phyloP scores from a whole-genome alignment of 768 basidiomycete species.

The Phanerodontia chrysosporium region DNA sequence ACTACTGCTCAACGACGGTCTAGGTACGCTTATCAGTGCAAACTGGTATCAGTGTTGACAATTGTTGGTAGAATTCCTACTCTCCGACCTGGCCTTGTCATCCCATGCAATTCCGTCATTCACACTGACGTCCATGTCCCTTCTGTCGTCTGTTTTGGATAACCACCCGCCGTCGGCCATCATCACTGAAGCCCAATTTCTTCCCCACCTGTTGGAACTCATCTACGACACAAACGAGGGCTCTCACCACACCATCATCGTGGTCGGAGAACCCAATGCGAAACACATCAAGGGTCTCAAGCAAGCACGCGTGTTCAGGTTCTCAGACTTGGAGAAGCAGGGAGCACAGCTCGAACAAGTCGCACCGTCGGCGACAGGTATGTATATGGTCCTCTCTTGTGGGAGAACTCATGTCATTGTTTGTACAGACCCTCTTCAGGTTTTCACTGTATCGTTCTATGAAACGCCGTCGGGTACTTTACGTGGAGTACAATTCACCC shows the following conservation, averaged over 20 bases:
- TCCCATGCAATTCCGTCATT: conserved; percentile 64
- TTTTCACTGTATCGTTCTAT: conserved; percentile 69
- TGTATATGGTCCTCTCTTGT: background rate
- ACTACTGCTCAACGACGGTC: conserved; percentile 72
- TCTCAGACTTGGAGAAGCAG: conserved; percentile 67
- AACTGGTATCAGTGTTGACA: background rate
- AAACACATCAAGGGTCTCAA: conserved; percentile 43
- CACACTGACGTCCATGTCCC: conserved; percentile 53
- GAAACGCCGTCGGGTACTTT: conserved; percentile 47
- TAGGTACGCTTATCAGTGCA: conserved; percentile 44
- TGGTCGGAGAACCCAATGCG: conserved; percentile 56
- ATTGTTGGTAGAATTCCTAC: conserved; percentile 57
- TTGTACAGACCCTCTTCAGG: conserved; percentile 49
- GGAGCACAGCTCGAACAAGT: conserved; percentile 49
- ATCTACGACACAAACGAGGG: conserved; percentile 56
- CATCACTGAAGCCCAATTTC: conserved; percentile 61
- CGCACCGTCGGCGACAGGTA: conserved; percentile 34
- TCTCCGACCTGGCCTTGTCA: conserved; percentile 76
- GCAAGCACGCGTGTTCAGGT: conserved; percentile 55
- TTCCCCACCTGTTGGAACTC: conserved; percentile 67
- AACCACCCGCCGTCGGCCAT: conserved; percentile 68
- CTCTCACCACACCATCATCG: conserved; percentile 53
- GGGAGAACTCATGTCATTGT: no score
- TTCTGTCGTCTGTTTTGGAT: conserved; percentile 65
- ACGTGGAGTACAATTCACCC: conserved; percentile 66